Conservation (phyloP, 2,329 filamentous ascomycete genomes). For the Fusarium phyllophilum region DNA sequence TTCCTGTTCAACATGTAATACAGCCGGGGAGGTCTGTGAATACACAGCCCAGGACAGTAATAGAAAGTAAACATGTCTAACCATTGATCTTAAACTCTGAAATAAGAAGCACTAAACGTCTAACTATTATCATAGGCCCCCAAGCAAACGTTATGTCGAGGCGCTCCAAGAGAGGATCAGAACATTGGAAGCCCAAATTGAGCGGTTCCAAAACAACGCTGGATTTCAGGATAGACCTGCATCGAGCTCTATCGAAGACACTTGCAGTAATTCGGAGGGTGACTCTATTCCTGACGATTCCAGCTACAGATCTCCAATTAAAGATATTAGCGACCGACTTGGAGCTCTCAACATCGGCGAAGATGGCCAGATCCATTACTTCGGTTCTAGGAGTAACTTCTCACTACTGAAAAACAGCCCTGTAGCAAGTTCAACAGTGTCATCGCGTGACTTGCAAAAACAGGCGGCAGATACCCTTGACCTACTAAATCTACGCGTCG, state of each 20-base stretch:
- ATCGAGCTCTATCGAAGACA: neutral
- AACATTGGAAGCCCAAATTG: neutral
- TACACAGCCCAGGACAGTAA: too few relatives aligned
- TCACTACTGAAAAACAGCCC: neutral
- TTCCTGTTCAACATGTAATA: too few relatives aligned
- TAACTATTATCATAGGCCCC: neutral
- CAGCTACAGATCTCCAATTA: neutral
- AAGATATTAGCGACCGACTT: neutral
- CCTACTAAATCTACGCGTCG: neutral
- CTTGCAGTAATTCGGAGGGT: rapidly evolving
- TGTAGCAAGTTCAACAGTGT: neutral
- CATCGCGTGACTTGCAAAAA: neutral
- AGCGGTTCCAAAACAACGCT: rapidly evolving
- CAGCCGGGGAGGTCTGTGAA: too few relatives aligned
- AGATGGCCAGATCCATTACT: neutral
- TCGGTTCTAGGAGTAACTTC: neutral
- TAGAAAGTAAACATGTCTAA: too few relatives aligned
- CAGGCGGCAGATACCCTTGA: neutral
- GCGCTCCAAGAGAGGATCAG: neutral
- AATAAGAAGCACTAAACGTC: too few relatives aligned
- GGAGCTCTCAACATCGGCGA: neutral
- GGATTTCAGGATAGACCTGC: rapidly evolving
- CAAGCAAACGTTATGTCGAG: neutral
- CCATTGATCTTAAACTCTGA: too few relatives aligned
- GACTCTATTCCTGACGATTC: neutral